Evolutionary conservation across 495 filamentous ascomycete species (phyloP), one percentile per base, ranked within the genome.

Genomic region (Aspergillus indologenus): DNA sequence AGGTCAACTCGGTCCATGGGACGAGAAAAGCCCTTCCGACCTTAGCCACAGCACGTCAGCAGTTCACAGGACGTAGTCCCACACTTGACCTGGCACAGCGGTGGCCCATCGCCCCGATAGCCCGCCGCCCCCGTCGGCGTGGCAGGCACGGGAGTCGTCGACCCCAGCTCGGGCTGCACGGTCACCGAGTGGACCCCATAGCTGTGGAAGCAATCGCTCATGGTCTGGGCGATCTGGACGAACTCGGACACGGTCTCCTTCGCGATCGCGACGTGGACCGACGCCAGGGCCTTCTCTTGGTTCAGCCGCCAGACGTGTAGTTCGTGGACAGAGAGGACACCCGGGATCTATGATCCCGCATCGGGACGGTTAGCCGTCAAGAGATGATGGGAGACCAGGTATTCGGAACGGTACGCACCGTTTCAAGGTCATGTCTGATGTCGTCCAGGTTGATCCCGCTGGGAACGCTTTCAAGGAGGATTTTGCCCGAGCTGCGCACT

Each of bases 401-500:
- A n/a, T n/a, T n/a, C n/a, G n/a, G n/a, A n/a, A 5, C 24, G 40
- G 12, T 53, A 34, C 63, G 19, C 61, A 78, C 77, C 63, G 65
- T 71, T 57, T 82, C 78, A 1, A 82, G 64, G 60, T 96, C 92
- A 54, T 89, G 84, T 60, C 90, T 85, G 67, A 97, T 88, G 58
- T 96, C 86, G 45, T 83, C 81, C 54, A 90, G 73, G 26, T 86
- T 80, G 62, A 97, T 84, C 15, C 87, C 86, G 12, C 85, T 84
- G 0, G 92, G 92, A 0, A 88, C 90, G 40, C 90, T 90, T 70
- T 96, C 91, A 1, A 97, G 81, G 9, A 97, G 79, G 45, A 96
- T 92, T 14, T 61, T 45, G 14, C 80, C 79, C 8, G 68, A 60
- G 20, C 63, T 63, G 40, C 71, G 72, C 44, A 80, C 76, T 77